Percentiles rank a stretch among this genome's conserved stretches.
Conservation (phyloP, 768 basidiomycete species). For the Clavaria fumosa region DNA sequence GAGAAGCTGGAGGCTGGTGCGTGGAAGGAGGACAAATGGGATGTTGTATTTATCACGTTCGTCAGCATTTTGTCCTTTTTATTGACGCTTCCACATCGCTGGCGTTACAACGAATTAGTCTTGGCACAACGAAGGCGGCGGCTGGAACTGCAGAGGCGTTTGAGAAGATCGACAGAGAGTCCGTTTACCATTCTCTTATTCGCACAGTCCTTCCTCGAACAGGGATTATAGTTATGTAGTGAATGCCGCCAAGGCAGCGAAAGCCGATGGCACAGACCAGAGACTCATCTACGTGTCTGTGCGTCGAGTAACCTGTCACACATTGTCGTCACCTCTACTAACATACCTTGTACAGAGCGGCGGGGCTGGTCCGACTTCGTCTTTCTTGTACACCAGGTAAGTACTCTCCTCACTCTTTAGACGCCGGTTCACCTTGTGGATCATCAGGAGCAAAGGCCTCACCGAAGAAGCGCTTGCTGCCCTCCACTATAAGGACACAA, state of each 20-base stretch:
- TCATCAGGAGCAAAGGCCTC: conserved; percentile 49
- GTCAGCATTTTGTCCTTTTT: conserved; percentile 12
- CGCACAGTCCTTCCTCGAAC: neutral
- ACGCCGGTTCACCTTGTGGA: neutral
- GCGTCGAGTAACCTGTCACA: conserved; percentile 10
- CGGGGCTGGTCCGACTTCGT: conserved; percentile 34
- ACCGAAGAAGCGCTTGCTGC: conserved; percentile 55
- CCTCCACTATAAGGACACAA: conserved; percentile 55
- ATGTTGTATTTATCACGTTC: conserved; percentile 59
- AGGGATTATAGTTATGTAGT: conserved; percentile 44
- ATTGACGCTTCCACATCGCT: neutral
- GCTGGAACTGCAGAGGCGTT: conserved; percentile 56
- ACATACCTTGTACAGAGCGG: conserved; percentile 21
- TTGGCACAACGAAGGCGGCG: conserved; percentile 46
- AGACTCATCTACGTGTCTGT: conserved; percentile 61
- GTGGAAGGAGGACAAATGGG: conserved; percentile 45
- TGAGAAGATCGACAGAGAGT: conserved; percentile 69
- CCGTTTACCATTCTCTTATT: neutral
- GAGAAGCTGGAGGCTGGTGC: conserved; percentile 42
- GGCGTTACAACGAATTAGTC: conserved; percentile 17
- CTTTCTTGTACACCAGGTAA: conserved; percentile 37
- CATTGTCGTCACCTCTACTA: neutral
- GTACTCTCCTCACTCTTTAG: neutral
- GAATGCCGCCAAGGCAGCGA: conserved; percentile 53
- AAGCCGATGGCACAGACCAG: conserved; percentile 34